These are phyloP conservation scores for Dianthus caryophyllus DNA, from an alignment of 148 eudicot species.

Conservation along the genomic window DNA sequence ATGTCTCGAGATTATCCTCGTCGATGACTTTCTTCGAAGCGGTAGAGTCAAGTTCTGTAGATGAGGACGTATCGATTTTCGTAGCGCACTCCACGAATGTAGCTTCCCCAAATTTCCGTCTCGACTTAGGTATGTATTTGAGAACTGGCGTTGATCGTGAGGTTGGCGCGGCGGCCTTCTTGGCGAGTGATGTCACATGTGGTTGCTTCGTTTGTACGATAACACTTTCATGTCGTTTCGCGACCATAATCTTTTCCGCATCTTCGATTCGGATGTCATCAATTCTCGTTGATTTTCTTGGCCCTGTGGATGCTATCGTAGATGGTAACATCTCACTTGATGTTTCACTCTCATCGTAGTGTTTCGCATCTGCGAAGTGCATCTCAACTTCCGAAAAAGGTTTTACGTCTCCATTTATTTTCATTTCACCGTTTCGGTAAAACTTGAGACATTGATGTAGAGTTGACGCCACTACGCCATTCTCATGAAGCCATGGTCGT, in stretches of 20 bases:
- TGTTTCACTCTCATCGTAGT: background rate
- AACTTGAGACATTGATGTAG: slow-evolving; percentile 9
- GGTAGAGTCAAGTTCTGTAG: no score
- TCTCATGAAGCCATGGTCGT: background rate
- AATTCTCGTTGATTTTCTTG: no score
- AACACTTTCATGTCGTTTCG: background rate
- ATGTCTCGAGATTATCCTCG: no score
- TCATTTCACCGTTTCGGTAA: background rate
- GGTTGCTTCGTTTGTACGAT: background rate
- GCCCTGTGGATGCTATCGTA: background rate
- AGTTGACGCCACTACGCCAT: slow-evolving; percentile 4
- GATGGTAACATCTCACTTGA: background rate
- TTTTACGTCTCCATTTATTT: background rate
- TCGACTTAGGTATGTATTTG: no score
- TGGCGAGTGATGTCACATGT: background rate
- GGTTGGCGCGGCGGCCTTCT: background rate
- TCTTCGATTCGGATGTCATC: no score
- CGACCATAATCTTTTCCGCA: background rate
- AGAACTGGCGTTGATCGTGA: no score
- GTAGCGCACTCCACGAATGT: no score
- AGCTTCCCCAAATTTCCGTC: background rate
- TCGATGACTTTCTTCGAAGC: no score
- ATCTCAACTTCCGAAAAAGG: no score
- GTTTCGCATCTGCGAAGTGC: background rate
- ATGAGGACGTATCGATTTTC: no score